A percentile compares a stretch with the other conserved stretches of the same genome.
Evolutionary conservation across 2,329 filamentous ascomycete genomes (phyloP).

Genomic region (Cladosporium sp.): DNA sequence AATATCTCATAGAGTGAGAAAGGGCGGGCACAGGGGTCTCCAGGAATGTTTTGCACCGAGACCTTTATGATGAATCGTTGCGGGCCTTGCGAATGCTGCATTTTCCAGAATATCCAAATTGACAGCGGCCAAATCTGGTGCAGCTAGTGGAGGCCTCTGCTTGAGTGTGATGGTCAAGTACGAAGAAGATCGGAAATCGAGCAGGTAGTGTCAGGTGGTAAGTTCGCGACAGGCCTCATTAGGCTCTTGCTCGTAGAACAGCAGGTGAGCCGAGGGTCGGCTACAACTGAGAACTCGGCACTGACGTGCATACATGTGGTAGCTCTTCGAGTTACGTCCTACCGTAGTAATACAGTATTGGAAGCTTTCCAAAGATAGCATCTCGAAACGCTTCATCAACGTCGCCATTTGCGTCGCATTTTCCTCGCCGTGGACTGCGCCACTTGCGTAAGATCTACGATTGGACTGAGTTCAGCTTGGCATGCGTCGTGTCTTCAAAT

Average conservation of each 20-base stretch:
- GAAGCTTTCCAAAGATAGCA: too few species aligned
- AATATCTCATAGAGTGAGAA: not conserved
- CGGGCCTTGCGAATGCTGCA: not conserved
- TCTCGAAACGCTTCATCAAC: too few species aligned
- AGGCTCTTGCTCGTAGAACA: not conserved
- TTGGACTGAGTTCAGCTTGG: too few species aligned
- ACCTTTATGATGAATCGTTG: not conserved
- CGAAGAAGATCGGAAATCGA: not conserved
- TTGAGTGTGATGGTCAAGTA: too few species aligned
- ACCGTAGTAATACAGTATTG: not conserved
- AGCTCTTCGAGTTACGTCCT: not conserved
- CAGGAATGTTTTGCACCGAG: not conserved
- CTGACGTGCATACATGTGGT: not conserved
- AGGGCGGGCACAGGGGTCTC: not conserved
- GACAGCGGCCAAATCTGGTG: too few species aligned
- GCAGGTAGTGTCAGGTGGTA: not conserved
- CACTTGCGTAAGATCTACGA: too few species aligned
- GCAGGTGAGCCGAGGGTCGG: not conserved
- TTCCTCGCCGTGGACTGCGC: too few species aligned
- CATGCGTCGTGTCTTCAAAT: too few species aligned
- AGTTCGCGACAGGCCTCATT: not conserved
- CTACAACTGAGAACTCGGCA: not conserved
- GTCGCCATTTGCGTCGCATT: too few species aligned
- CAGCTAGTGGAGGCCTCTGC: too few species aligned
- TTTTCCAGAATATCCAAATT: not conserved